Percentiles rank a stretch among this genome's conserved stretches.
Evolutionary conservation across 208 protist species (phyloP).

Genomic region (Zelonia costaricensis): DNA sequence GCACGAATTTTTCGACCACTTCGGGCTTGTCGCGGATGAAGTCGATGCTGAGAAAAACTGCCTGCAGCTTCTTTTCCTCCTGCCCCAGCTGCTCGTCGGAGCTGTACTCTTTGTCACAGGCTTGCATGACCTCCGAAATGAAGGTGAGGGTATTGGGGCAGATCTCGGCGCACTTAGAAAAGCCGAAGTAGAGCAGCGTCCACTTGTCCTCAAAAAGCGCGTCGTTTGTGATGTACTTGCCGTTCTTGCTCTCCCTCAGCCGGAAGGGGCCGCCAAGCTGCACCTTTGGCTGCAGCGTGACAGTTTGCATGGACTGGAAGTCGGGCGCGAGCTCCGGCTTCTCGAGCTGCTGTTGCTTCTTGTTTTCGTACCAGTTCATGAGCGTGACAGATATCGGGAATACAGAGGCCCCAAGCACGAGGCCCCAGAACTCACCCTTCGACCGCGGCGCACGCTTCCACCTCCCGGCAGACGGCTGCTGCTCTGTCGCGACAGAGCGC

Average conservation of each 20-base stretch:
- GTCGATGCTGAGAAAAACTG: conserved; percentile 81
- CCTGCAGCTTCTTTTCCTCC: conserved; percentile 57
- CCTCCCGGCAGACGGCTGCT: neutral
- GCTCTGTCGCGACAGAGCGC: conserved; percentile 9
- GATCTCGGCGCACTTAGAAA: conserved; percentile 86
- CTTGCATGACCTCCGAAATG: conserved; percentile 63
- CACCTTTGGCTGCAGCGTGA: conserved; percentile 43
- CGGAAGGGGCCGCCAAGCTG: conserved; percentile 75
- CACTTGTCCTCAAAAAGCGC: conserved; percentile 77
- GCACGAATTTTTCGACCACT: conserved; percentile 66
- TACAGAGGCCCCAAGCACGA: conserved; percentile 53
- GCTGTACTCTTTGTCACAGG: conserved; percentile 43
- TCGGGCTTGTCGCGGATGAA: conserved; percentile 73
- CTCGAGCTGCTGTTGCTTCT: conserved; percentile 27
- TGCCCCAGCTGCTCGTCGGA: conserved; percentile 28
- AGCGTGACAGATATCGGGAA: conserved; percentile 51
- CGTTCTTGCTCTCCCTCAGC: conserved; percentile 58
- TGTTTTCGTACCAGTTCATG: conserved; percentile 57
- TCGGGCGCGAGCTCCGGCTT: conserved; percentile 44
- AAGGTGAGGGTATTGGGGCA: conserved; percentile 77
- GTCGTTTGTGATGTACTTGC: conserved; percentile 61
- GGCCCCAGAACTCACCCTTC: conserved; percentile 60
- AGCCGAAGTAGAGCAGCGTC: conserved; percentile 89
- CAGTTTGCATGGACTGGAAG: conserved; percentile 43
- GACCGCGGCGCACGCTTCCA: conserved; percentile 53